Conservation (phyloP, 2,329 filamentous ascomycete genomes). For the Sporothrix brasiliensis region DNA sequence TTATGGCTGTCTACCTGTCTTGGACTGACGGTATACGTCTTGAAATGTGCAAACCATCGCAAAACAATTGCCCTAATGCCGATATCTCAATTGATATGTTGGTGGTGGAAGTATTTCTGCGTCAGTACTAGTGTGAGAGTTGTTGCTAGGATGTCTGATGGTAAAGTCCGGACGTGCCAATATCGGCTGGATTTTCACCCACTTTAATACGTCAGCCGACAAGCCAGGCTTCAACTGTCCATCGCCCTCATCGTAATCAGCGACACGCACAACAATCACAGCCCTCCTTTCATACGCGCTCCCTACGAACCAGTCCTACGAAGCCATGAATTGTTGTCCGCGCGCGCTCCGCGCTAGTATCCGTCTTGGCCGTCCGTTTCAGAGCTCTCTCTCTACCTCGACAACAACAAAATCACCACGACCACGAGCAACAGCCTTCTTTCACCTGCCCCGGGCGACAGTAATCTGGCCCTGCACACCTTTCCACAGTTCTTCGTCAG, state of each 20-base stretch:
- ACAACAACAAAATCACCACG: background rate
- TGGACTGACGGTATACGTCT: too few relatives aligned
- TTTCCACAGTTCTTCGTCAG: conserved; percentile 4
- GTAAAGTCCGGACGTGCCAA: conserved; percentile 7
- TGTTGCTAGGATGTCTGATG: background rate
- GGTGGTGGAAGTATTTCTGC: background rate
- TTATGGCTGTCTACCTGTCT: too few relatives aligned
- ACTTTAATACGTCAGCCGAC: conserved; percentile 11
- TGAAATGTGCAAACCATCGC: background rate
- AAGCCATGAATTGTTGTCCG: conserved; percentile 1
- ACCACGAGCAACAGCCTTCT: background rate
- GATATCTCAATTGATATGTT: background rate
- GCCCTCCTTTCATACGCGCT: background rate
- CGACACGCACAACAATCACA: background rate
- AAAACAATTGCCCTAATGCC: background rate
- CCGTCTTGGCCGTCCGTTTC: background rate
- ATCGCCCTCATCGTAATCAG: background rate
- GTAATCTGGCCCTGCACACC: background rate
- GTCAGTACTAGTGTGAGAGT: background rate
- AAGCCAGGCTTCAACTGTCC: background rate
- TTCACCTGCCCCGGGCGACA: background rate
- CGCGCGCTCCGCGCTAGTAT: background rate
- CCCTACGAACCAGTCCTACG: too few relatives aligned
- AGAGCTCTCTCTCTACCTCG: background rate
- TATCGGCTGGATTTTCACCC: conserved; percentile 4